Evolutionary conservation across 495 filamentous ascomycete species (phyloP).

Genomic region (Baudoinia panamericana): DNA sequence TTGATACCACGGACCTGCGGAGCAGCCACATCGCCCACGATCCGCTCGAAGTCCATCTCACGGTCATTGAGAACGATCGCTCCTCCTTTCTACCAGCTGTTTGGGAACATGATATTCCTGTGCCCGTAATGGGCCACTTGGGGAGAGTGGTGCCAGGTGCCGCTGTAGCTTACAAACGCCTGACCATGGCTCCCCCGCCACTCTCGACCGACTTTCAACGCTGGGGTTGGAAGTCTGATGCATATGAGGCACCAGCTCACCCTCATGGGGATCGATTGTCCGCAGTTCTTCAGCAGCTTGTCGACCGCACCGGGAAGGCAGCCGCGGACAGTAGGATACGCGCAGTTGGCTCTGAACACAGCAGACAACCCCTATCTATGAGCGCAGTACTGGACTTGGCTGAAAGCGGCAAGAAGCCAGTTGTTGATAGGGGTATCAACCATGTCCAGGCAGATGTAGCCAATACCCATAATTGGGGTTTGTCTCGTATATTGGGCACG

Average conservation of each 20-base stretch:
- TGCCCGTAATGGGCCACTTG: conserved; percentile 4
- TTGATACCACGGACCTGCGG: not conserved
- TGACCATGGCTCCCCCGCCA: not conserved
- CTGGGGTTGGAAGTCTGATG: not conserved
- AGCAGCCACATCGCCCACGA: conserved; percentile 1
- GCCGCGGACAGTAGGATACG: conserved; percentile 8
- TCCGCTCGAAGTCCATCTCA: conserved; percentile 10
- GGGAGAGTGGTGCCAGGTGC: not conserved
- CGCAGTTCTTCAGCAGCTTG: conserved; percentile 1
- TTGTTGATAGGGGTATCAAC: no score
- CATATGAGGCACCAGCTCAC: not conserved
- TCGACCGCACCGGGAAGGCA: conserved; percentile 9
- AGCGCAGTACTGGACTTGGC: not conserved
- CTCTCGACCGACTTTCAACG: not conserved
- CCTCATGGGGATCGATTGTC: not conserved
- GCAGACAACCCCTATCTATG: not conserved
- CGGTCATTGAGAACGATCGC: conserved; percentile 13
- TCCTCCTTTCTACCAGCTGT: conserved; percentile 6
- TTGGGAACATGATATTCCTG: not conserved
- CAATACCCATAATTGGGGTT: conserved; percentile 26
- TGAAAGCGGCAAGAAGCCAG: conserved; percentile 1
- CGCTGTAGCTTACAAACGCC: not conserved
- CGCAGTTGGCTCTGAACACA: not conserved
- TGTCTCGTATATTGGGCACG: conserved; percentile 48
- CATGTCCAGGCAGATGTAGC: not conserved